Base-by-base conservation (phyloP, 371 early-diverging fungal species). In the Lichtheimia hyalospora region DNA sequence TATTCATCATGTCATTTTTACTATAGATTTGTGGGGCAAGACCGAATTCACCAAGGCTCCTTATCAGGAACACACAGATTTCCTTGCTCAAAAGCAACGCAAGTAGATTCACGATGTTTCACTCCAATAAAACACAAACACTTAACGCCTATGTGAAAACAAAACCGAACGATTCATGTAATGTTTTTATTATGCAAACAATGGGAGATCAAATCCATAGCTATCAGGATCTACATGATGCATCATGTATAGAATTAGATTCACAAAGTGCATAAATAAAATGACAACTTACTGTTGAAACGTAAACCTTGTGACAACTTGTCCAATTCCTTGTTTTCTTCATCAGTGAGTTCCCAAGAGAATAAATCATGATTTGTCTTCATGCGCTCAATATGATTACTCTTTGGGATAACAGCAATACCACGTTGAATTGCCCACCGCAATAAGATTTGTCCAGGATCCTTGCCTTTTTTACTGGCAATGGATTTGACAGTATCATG, bases 1-100 rank as follows among this genome's bases (percentile, higher is more conserved):
- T n/a, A 25, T 5, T 1, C 14, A 42, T 27, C 21, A 7, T 18
- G 3, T 5, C 23, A 27, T 52, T 43, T 55, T 13, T 27, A n/a
- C n/a, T n/a, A n/a, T 56, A 62, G 94, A 94, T 69, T 88, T 97
- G 64, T 99, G 99, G 99, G 82, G 83, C 61, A 93, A 95, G 83
- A 91, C 92, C 68, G 70, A 83, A 70, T 91, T 96, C 88, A 71
- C 85, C 73, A 89, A 87, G 89, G 86, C 89, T 68, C 96, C 96
- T 60, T 96, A 88, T 89, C 96, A 96, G 86, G 92, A 92, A 82
- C 89, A 84, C 88, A 89, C 93, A 56, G 95, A 95, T 84, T 91
- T 89, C 85, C 88, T 96, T 74, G 87, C 91, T 71, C 76, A 75
- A 61, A 79, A 79, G 74, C 70, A 71, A 56, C 66, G 79, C 63